Conservation (phyloP, 2,329 filamentous ascomycete genomes). For the Fusarium nelsonii region DNA sequence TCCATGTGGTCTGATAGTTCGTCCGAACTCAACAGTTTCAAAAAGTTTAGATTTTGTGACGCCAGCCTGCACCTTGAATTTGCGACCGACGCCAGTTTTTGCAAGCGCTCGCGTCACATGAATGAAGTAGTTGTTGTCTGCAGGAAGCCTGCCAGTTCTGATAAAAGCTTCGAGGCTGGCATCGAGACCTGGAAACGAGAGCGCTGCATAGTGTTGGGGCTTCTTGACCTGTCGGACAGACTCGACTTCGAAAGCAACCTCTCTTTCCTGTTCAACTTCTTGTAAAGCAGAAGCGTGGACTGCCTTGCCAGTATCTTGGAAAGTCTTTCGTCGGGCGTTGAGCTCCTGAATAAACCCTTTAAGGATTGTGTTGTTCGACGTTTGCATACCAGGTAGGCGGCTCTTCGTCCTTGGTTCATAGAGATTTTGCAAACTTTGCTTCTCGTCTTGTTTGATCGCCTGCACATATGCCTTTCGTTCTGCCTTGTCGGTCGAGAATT, state of each 20-base stretch:
- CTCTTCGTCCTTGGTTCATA: conserved; percentile 58
- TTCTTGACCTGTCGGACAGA: conserved; percentile 67
- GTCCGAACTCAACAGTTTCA: conserved; percentile 51
- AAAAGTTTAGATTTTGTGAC: conserved; percentile 40
- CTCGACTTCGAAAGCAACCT: conserved; percentile 69
- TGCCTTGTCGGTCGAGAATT: conserved; percentile 55
- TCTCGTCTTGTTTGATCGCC: conserved; percentile 61
- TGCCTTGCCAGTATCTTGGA: conserved; percentile 45
- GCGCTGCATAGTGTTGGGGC: conserved; percentile 56
- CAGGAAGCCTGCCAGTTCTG: conserved; percentile 59
- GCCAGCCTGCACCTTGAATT: conserved; percentile 48
- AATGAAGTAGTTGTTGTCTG: conserved; percentile 53
- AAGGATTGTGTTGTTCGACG: conserved; percentile 28
- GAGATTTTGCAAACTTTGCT: conserved; percentile 68
- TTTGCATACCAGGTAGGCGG: conserved; percentile 19
- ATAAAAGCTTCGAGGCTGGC: conserved; percentile 62
- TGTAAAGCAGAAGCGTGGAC: conserved; percentile 66
- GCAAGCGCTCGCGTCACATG: conserved; percentile 50
- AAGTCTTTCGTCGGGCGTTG: conserved; percentile 37
- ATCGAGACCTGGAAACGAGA: conserved; percentile 61
- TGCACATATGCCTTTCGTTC: conserved; percentile 55
- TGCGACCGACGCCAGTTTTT: conserved; percentile 53
- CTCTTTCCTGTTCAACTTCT: conserved; percentile 69
- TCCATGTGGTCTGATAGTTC: conserved; percentile 40
- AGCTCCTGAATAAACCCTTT: conserved; percentile 41